phyloP scores from a whole-genome alignment of 352 stramenopile species.

The Blastocystis sp. region DNA sequence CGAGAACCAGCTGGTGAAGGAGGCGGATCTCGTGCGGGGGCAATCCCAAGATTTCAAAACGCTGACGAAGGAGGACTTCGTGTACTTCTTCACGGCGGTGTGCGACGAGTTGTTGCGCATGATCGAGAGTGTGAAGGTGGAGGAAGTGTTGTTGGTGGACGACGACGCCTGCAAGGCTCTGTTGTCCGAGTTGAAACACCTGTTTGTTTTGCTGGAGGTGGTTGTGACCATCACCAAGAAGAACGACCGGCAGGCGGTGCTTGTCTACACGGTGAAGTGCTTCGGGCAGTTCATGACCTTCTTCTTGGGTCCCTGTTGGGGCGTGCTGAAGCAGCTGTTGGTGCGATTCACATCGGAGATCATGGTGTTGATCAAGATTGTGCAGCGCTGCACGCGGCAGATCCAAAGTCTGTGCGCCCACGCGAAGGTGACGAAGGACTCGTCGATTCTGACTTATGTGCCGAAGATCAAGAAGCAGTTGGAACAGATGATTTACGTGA shows the following conservation, averaged over 20 bases:
- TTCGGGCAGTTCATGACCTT: constrained; percentile 42
- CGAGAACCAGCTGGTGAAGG: not conserved
- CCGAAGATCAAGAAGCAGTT: constrained; percentile 58
- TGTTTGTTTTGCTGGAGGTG: constrained; percentile 23
- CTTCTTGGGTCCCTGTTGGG: constrained; percentile 40
- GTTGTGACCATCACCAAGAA: constrained; percentile 9
- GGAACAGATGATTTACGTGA: constrained; percentile 61
- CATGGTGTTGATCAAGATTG: constrained; percentile 24
- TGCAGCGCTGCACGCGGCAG: constrained; percentile 55
- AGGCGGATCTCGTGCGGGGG: not conserved
- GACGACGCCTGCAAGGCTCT: not conserved
- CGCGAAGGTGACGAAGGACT: constrained; percentile 37
- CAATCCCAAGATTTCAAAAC: not conserved
- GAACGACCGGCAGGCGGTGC: constrained; percentile 4
- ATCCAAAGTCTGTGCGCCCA: constrained; percentile 56
- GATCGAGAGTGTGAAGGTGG: not conserved
- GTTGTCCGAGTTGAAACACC: not conserved
- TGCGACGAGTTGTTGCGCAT: constrained; percentile 15
- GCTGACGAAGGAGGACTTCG: not conserved
- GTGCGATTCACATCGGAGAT: not conserved
- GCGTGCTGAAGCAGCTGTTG: not conserved
- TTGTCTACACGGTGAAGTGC: not conserved
- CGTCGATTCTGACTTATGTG: not conserved
- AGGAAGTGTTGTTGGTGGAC: not conserved
- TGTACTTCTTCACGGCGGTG: not conserved